phyloP scores from a whole-genome alignment of 441 rosid genomes.

The Adansonia grandidieri region DNA sequence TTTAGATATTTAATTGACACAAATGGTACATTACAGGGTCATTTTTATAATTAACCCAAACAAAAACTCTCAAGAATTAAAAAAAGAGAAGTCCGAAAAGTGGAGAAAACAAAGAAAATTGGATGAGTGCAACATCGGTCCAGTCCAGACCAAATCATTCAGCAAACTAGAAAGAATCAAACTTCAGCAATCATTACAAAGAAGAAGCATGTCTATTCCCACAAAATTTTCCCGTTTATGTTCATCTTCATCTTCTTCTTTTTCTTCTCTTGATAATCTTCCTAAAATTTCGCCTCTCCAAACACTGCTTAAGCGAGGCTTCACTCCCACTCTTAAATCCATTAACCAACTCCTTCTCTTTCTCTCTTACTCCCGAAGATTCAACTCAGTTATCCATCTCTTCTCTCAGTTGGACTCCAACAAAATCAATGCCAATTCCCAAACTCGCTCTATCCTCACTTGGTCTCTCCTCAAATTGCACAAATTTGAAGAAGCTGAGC shows the following conservation, averaged over 20 bases:
- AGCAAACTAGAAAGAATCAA: background rate
- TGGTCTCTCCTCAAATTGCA: constrained; percentile 57
- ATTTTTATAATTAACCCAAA: too few relatives aligned
- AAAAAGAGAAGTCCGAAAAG: too few relatives aligned
- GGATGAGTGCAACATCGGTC: background rate
- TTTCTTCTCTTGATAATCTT: constrained; percentile 4
- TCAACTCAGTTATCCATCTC: constrained; percentile 44
- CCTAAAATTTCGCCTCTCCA: constrained; percentile 38
- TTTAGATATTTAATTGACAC: too few relatives aligned
- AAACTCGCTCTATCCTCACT: constrained; percentile 50
- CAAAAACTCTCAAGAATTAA: too few relatives aligned
- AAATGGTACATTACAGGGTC: too few relatives aligned
- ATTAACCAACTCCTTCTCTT: constrained; percentile 54
- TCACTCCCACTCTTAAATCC: constrained; percentile 63
- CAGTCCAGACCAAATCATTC: background rate
- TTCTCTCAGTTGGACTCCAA: constrained; percentile 54
- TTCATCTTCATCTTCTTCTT: constrained; percentile 16
- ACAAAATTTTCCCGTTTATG: background rate
- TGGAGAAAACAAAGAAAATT: background rate
- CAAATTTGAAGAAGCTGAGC: constrained; percentile 63
- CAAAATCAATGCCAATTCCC: constrained; percentile 37
- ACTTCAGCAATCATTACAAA: background rate
- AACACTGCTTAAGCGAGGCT: constrained; percentile 65
- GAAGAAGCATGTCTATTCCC: constrained; percentile 1
- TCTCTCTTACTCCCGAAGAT: constrained; percentile 48